Conservation (phyloP, 2,329 filamentous ascomycete species). For the Emmonsia crescens region DNA sequence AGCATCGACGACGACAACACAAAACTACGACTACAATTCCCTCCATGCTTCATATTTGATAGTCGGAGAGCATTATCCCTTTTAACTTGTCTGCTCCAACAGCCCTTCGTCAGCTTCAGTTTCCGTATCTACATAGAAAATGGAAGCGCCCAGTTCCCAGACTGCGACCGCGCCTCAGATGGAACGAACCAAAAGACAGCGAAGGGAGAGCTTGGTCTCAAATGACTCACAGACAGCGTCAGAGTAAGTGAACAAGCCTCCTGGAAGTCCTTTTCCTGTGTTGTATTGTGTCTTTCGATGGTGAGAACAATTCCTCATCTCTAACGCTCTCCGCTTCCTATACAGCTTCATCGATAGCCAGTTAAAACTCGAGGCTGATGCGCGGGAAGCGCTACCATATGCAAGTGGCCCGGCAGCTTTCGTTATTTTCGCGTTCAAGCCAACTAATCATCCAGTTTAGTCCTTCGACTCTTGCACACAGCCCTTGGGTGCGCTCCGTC, state of each 20-base stretch:
- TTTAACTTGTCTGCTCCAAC: not conserved
- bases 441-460: constrained; percentile 9
- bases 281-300: not conserved
- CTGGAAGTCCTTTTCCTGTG: not conserved
- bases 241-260: constrained; percentile 41
- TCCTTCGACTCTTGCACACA: constrained; percentile 87
- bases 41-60: not conserved
- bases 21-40: not conserved
- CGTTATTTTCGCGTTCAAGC: not conserved
- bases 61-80: not conserved
- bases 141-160: constrained; percentile 3
- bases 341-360: constrained; percentile 79
- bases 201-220: constrained; percentile 35
- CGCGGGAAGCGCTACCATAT: constrained; percentile 87
- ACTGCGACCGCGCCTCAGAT: constrained; percentile 3
- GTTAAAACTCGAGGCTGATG: constrained; percentile 84
- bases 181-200: constrained; percentile 10
- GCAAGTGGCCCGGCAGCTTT: constrained; percentile 39
- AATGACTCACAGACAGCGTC: constrained; percentile 61
- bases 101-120: not conserved
- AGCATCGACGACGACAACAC: not conserved
- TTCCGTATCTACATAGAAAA: not conserved
- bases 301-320: not conserved
- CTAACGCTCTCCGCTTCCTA: not conserved
- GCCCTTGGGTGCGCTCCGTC: constrained; percentile 74